phyloP scores from a whole-genome alignment of 495 filamentous ascomycete genomes.

The Penicillium chermesinum region DNA sequence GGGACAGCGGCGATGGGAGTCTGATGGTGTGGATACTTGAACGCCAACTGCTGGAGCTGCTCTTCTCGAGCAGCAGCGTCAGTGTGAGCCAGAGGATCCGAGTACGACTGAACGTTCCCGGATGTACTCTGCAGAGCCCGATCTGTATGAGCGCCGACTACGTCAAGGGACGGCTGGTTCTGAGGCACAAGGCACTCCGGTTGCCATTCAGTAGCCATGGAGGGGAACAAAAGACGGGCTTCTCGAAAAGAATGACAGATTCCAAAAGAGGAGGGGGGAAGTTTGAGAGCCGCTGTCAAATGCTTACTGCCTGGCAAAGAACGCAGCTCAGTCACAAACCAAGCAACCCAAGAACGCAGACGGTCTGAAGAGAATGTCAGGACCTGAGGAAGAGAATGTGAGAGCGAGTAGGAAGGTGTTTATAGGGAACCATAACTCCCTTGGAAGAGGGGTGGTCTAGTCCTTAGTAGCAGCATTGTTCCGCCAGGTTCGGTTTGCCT shows the following conservation, averaged over 20 bases:
- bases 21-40: conserved; percentile 41
- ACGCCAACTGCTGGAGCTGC: conserved; percentile 34
- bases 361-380: conserved; percentile 43
- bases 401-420: conserved; percentile 47
- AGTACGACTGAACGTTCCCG: conserved; percentile 46
- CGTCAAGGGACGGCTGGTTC: conserved; percentile 37
- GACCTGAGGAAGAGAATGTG: conserved; percentile 56
- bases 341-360: conserved; percentile 34
- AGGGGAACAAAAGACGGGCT: conserved; percentile 40
- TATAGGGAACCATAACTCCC: conserved; percentile 44
- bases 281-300: conserved; percentile 35
- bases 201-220: conserved; percentile 49
- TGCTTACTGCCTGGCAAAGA: conserved; percentile 42
- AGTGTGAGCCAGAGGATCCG: conserved; percentile 31
- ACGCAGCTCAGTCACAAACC: conserved; percentile 40
- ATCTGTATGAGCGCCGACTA: conserved; percentile 37
- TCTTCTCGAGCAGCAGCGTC: conserved; percentile 33
- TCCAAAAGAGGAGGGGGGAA: conserved; percentile 33
- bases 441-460: conserved; percentile 29
- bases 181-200: conserved; percentile 41
- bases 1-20: conserved; percentile 26
- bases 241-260: conserved; percentile 52
- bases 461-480: conserved; percentile 37
- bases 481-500: conserved; percentile 36
- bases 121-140: conserved; percentile 46